Evolutionary conservation across 768 basidiomycete species (phyloP), one percentile per base, ranked within the genome.

Genomic region (Solioccasus polychromus): DNA sequence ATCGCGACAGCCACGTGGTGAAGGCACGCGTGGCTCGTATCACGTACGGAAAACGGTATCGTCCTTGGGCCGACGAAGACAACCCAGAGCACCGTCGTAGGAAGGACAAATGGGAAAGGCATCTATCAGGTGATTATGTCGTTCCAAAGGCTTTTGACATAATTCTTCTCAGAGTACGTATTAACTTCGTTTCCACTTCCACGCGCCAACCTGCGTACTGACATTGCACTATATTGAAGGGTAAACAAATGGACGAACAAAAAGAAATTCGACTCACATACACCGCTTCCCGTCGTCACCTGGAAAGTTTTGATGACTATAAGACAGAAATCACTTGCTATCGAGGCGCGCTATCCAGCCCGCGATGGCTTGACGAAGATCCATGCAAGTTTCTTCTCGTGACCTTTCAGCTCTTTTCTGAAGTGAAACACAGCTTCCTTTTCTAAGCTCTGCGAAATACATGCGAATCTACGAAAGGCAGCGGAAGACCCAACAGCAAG

Each of bases 301-400:
- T 25, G 4, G 2, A 7, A 7, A 11, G 15, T 0, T 48, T 52
- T 37, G 15, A 22, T 23, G 9, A 15, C 11, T 20, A 10, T n/a
- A 6, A 18, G 12, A 8, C 23, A 12, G 3, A 14, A 5, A 32
- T 48, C 24, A 1, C 19, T 20, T 42, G 43, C 19, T 52, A 52
- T 38, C 43, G 35, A 1, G 48, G 51, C 3, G 12, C 17, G 7
- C 2, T 31, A 24, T 8, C 43, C 12, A 8, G 35, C 12, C 51
- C 51, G 1, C 23, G 5, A 18, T 52, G 51, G 51, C 3, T 35
- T 1, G 51, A 52, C n/a, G n/a, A 44, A 14, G 51, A 52, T 25
- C 2, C 26, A 49, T 42, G 51, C 17, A 18, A 40, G 47, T 31
- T 20, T 8, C 35, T 23, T 23, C 17, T 29, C 9, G 8, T 24